Base-by-base conservation (phyloP, 495 filamentous ascomycete genomes). In the Annulohypoxylon maeteangense region DNA sequence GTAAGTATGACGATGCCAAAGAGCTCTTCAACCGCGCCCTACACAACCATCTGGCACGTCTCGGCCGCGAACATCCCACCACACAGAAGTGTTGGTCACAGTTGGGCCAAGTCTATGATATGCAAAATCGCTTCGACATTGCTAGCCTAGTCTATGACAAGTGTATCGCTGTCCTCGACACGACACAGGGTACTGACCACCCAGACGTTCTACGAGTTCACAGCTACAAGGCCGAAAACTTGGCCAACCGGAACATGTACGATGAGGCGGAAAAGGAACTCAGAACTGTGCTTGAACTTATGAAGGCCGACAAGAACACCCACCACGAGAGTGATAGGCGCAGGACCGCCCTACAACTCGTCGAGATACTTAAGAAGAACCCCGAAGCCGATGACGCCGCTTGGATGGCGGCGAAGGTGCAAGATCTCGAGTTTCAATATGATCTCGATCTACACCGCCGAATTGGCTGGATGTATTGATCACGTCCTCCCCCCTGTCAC, bases 391-490 rank as follows among this genome's bases (percentile, higher is more conserved):
- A 55, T 6, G 51, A 55, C 51, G 29, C 6, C 6, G 5, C 51
- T 18, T 36, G 31, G 51, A 14, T 55, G 6, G 29, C 27, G 16
- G 14, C 6, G 6, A 55, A 36, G 51, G 51, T 55, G n/a, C n/a
- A 55, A 10, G 31, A 36, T 10, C 29, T 55, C 3, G 51, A 55
- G 51, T 36, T 55, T 3, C n/a, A 36, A n/a, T 36, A 55, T n/a
- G 18, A 36, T 12, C 27, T 55, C 10, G 51, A 55, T 23, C 31
- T 34, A 23, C 51, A 55, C 29, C 51, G 18, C 29, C 51, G 51
- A n/a, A 18, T 55, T 5, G 51, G 51, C 31, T 55, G 51, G 51
- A 34, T 55, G 36, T 55, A 55, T 36, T 55, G 51, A 55, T n/a
- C n/a, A n/a, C n/a, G 11, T 1, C 16, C 22, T 32, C 11, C 12